Evolutionary conservation across 1,139 yeast species (phyloP).

Genomic region (Hyphopichia fennica): DNA sequence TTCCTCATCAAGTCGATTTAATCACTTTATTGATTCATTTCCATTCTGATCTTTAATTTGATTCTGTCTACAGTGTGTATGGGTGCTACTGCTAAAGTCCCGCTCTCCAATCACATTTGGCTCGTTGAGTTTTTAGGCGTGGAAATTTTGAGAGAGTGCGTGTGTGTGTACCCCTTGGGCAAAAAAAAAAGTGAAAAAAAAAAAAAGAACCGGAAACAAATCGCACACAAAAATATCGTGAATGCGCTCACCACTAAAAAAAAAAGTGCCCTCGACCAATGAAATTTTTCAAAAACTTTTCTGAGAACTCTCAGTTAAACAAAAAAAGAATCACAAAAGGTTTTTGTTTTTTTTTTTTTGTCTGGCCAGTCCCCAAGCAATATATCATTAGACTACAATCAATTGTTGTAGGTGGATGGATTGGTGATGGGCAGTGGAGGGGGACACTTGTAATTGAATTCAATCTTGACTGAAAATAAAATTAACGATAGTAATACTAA

Average conservation of each 20-base stretch:
- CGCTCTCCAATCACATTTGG: slow-evolving; percentile 1
- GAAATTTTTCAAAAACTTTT: slow-evolving; percentile 25
- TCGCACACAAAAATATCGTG: neutral
- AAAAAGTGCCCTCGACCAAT: slow-evolving; percentile 23
- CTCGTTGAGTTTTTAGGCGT: neutral
- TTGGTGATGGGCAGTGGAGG: too few relatives aligned
- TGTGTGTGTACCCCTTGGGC: neutral
- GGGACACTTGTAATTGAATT: too few relatives aligned
- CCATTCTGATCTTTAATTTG: neutral
- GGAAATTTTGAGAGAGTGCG: neutral
- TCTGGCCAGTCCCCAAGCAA: too few relatives aligned
- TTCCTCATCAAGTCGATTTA: too few relatives aligned
- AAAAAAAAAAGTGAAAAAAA: neutral
- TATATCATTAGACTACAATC: too few relatives aligned
- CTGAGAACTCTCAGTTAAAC: slow-evolving; percentile 5
- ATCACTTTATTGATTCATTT: too few relatives aligned
- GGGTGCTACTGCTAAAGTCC: neutral
- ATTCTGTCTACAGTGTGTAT: neutral
- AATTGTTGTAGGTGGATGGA: too few relatives aligned
- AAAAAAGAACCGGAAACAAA: too few relatives aligned
- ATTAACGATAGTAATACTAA: slow-evolving; percentile 11
- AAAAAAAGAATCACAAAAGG: too few relatives aligned
- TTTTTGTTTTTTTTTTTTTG: too few relatives aligned
- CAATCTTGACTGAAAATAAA: too few relatives aligned
- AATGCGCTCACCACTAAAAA: neutral